Evolutionary conservation across 805 yeast species (phyloP), one percentile per base, ranked within the genome.

Genomic region (Torulaspora maleeae): DNA sequence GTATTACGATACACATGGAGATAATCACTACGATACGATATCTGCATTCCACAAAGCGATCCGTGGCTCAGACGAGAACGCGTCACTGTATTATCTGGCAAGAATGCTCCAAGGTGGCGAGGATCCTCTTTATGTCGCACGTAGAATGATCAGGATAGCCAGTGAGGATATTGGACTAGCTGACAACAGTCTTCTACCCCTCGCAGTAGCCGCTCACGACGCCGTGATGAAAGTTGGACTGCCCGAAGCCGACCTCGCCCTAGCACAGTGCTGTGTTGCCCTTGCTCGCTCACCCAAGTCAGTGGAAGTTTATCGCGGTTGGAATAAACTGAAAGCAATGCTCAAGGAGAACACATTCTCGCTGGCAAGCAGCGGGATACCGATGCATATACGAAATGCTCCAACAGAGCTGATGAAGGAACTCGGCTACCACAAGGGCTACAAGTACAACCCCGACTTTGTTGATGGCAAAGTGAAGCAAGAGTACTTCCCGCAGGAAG

Each of bases 21-120:
- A 93, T 55, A 79, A 80, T 4, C 99, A 93, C 63, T 93, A 93
- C 64, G 99, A 93, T 62, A 79, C 95, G 1, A 93, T 93, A 5
- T 86, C 95, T 11, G 99, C 99, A 1, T 85, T 93, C 53, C 99
- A 93, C 68, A 93, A 93, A 59, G 78, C 95, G 0, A 78, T 93
- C 0, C 73, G 99, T 46, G 99, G 99, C 0, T 77, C 86, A 0
- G 83, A 91, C 56, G 83, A 90, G 0, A 87, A 93, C 68, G 98
- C 97, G 0, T 82, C 98, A 0, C 67, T 93, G 49, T 90, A 82
- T 62, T 93, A 93, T 59, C 67, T 93, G 16, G 91, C 82, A 0
- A 74, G 89, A 38, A 93, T 93, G 99, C 71, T 93, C 1, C 76
- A 79, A 52, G 95, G 95, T 2, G 99, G 99, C 0, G 99, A 95